Base-by-base conservation (phyloP, 257 asterid species). In the Primulina huaijiensis region DNA sequence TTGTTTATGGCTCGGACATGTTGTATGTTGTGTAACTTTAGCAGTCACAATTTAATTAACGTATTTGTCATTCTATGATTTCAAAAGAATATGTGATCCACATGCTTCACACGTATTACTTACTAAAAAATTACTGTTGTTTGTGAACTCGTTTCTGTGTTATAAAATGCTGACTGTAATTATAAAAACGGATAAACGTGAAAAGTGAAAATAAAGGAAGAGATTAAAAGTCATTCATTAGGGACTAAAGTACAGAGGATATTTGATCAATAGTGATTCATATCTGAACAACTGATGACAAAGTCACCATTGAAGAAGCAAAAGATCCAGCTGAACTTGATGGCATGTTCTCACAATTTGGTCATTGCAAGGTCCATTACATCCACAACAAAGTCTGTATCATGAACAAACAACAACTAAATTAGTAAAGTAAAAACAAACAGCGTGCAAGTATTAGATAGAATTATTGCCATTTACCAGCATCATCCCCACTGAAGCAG, bases 291-390 rank as follows among this genome's bases (percentile, higher is more conserved):
- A 43, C 12, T 4, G 1, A 14, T 14, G 19, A 43, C 5, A 50
- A 27, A 27, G 56, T 50, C 20, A 14, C 4, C 56, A 16, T 14
- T 50, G 56, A 50, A 50, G 21, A 16, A 50, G 56, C 56, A 5
- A 16, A 50, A 7, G 56, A 16, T 50, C 8, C 56, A 50, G 56
- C 8, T 10, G 19, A 72, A 33, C 30, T 62, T 52, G 56, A 21
- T 72, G 29, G 29, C 52, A 9, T 68, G 56, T 80, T 80, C 25
- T 23, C 84, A 80, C 73, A 82, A 37, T 79, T 77, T 85, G 16
- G 70, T 23, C 69, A 85, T 73, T 27, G 85, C 80, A 68, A 67
- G 63, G 73, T 85, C 90, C 88, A 85, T 85, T 6, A 63, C 81
- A 59, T 85, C 88, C 80, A 79, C 90, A 53, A 80, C 20, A 50